Conservation (phyloP, 306 rosid genomes). For the Arachis stenosperma region DNA sequence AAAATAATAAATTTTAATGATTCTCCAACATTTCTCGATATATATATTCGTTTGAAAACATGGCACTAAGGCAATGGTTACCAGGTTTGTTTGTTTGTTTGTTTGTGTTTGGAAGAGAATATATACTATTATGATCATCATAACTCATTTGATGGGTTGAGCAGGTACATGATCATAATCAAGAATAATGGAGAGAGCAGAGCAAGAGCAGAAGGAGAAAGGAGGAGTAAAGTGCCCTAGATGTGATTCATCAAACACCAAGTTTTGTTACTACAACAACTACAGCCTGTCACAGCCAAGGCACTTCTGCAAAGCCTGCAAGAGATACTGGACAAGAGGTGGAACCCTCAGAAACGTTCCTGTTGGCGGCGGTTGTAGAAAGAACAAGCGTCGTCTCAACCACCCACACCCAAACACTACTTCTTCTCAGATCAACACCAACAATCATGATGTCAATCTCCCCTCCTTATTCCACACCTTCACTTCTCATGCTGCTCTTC, state of each 20-base stretch:
- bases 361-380: conserved; percentile 89
- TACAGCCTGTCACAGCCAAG: conserved; percentile 95
- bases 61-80: too few relatives aligned
- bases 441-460: conserved; percentile 51
- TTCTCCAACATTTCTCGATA: too few relatives aligned
- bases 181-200: conserved; percentile 58
- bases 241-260: conserved; percentile 91
- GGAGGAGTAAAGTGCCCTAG: conserved; percentile 79
- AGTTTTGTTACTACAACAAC: conserved; percentile 97
- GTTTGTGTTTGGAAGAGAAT: conserved; percentile 80
- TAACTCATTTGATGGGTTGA: conserved; percentile 27
- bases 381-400: conserved; percentile 84
- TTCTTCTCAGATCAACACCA: conserved; percentile 48
- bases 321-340: conserved; percentile 95
- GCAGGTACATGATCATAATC: too few relatives aligned
- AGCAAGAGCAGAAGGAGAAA: conserved; percentile 50
- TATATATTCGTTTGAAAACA: too few relatives aligned
- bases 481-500: too few relatives aligned
- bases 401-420: conserved; percentile 47
- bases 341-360: conserved; percentile 94
- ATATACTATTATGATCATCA: conserved; percentile 52
- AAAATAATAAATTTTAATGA: too few relatives aligned
- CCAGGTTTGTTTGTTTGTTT: conserved; percentile 73
- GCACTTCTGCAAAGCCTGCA: conserved; percentile 97
- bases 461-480: conserved; percentile 35